Base-by-base conservation (phyloP, 2,329 filamentous ascomycete species). In the Colletotrichum gloeosporioides region DNA sequence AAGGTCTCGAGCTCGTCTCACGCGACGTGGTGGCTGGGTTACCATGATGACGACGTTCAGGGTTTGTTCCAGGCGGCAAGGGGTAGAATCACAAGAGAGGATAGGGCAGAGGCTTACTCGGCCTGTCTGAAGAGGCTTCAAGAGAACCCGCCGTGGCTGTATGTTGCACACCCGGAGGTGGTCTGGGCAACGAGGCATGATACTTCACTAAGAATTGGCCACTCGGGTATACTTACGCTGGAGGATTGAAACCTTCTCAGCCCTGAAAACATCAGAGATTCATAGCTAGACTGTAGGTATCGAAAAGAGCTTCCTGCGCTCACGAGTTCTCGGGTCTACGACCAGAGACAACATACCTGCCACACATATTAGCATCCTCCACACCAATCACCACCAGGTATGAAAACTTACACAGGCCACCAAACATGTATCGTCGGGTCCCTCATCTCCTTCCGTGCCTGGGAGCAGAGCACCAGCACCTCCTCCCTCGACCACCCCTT, bases 401-500 rank as follows among this genome's bases (percentile, higher is more conserved):
- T 2, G n/a, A 3, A 4, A 36, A 77, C 76, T 74, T 39, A 78
- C 76, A 78, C 70, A 22, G 76, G 73, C 73, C 69, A 81, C 70
- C 82, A 83, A 3, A 79, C 77, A 75, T 83, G 82, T 15, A 82
- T 78, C 13, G 57, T 79, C 25, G 68, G 71, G 25, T 81, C 78
- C 39, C 75, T 77, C 62, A 82, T 69, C 29, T 82, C 81, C 63
- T 77, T 79, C 15, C 80, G 77, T 1, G 80, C 81, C 8, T 75
- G 18, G 1, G 78, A 75, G 22, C 79, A 78, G 15, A 82, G 80
- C 64, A 79, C 75, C 27, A 73, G 32, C 59, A 81, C 80, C 66
- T 85, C 81, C n/a, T 83, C 83, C 10, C 78, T 64, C 22, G 71
- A 81, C 85, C 85, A 86, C 8, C 82, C 82, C 32, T 86, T 79